These are phyloP conservation scores for Penicillium longicatenatum DNA, from an alignment of 495 filamentous ascomycete species.

Conservation along the genomic window DNA sequence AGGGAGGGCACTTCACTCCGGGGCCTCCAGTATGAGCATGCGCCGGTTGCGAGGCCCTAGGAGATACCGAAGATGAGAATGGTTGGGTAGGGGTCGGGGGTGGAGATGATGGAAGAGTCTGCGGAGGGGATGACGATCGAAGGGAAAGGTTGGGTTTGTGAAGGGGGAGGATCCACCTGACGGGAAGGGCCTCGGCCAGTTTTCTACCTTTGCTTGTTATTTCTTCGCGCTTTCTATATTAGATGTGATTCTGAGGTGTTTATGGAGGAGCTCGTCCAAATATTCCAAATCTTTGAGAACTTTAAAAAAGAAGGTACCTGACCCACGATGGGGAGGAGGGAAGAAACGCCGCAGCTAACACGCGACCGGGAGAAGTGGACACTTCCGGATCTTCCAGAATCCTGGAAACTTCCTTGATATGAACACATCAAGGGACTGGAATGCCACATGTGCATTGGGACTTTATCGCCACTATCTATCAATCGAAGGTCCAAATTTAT, in stretches of 20 bases:
- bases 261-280: neutral
- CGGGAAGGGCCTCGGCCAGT: constrained; percentile 25
- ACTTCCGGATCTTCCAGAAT: constrained; percentile 14
- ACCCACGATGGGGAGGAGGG: neutral
- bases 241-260: neutral
- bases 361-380: constrained; percentile 13
- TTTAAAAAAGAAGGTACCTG: constrained; percentile 1
- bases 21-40: constrained; percentile 43
- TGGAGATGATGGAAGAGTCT: constrained; percentile 18
- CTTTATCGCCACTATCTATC: neutral
- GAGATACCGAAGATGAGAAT: constrained; percentile 16
- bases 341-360: neutral
- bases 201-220: neutral
- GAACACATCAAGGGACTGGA: neutral
- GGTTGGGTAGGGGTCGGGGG: constrained; percentile 6
- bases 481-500: neutral
- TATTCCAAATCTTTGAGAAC: neutral
- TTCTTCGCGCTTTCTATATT: neutral
- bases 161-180: constrained; percentile 23
- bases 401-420: neutral
- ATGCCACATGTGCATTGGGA: neutral
- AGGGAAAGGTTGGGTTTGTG: constrained; percentile 9
- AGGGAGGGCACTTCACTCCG: constrained; percentile 45
- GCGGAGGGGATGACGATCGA: constrained; percentile 33
- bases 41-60: constrained; percentile 38